A percentile compares a stretch with the other conserved stretches of the same genome.
These are phyloP conservation scores for Collybiopsis confluens DNA, from an alignment of 768 basidiomycete genomes.

Conservation along the genomic window DNA sequence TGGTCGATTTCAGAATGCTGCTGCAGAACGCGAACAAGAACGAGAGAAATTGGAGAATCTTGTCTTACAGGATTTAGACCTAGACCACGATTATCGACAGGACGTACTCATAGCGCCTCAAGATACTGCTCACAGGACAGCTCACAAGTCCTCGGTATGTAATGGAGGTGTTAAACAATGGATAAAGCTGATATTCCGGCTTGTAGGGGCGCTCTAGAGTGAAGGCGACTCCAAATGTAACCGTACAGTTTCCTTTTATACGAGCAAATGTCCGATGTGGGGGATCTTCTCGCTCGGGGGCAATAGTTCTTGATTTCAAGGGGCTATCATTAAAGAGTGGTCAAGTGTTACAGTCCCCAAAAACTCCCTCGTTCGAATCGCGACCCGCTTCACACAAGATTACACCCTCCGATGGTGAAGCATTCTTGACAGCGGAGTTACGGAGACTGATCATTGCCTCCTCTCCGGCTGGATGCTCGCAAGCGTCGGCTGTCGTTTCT, in stretches of 20 bases:
- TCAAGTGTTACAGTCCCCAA: background rate
- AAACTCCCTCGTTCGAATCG: background rate
- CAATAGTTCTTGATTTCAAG: slow-evolving; percentile 61
- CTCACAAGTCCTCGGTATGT: background rate
- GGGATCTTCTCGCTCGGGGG: slow-evolving; percentile 56
- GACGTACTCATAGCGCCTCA: slow-evolving; percentile 7
- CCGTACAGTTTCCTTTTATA: slow-evolving; percentile 35
- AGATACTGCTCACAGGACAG: slow-evolving; percentile 8
- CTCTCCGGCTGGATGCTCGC: background rate
- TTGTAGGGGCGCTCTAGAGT: background rate
- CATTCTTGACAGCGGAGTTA: background rate
- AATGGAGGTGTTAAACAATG: background rate
- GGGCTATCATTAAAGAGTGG: slow-evolving; percentile 26
- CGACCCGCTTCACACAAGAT: background rate
- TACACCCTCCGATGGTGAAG: background rate
- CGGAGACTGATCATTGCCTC: slow-evolving; percentile 2
- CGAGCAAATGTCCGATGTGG: slow-evolving; percentile 68
- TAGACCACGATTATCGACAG: slow-evolving; percentile 42
- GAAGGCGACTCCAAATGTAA: background rate
- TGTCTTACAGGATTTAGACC: slow-evolving; percentile 57
- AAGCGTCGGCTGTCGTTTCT: background rate
- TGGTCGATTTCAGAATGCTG: slow-evolving; percentile 9
- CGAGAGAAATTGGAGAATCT: slow-evolving; percentile 41
- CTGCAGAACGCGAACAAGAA: slow-evolving; percentile 29
- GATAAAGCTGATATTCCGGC: background rate